Evolutionary conservation across 2,329 filamentous ascomycete species (phyloP).

Genomic region (Diatrype stigma): DNA sequence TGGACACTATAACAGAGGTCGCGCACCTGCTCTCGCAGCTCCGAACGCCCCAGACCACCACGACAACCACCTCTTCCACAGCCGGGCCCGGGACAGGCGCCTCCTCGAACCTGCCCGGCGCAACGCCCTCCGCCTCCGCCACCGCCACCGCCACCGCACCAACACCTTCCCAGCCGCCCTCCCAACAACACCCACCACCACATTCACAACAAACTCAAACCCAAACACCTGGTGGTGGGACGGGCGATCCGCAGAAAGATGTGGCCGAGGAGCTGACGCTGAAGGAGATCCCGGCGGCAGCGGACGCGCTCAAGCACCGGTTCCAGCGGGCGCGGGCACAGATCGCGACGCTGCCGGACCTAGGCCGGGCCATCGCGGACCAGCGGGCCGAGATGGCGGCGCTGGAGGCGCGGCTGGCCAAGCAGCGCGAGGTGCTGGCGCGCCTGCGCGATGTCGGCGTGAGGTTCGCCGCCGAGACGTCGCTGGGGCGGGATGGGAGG

Average conservation of each 20-base stretch:
- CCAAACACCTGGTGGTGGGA: conserved; percentile 28
- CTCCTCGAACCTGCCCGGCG: conserved; percentile 17
- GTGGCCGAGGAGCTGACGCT: conserved; percentile 40
- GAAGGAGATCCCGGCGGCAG: conserved; percentile 76
- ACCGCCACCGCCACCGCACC: conserved; percentile 7
- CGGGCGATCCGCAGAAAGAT: conserved; percentile 21
- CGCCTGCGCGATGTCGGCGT: conserved; percentile 48
- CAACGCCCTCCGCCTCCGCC: conserved; percentile 20
- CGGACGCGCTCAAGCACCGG: conserved; percentile 76
- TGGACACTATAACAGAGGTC: conserved; percentile 82
- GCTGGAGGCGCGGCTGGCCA: conserved; percentile 59
- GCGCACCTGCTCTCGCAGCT: conserved; percentile 74
- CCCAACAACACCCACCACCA: conserved; percentile 13
- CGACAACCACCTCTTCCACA: conserved; percentile 11
- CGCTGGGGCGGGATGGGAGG: conserved; percentile 28
- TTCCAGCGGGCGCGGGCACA: conserved; percentile 72
- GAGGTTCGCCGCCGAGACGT: conserved; percentile 38
- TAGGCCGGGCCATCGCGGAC: conserved; percentile 61
- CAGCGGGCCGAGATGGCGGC: conserved; percentile 67
- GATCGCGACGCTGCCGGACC: conserved; percentile 64
- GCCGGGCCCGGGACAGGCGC: background rate
- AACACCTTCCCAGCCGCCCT: conserved; percentile 17
- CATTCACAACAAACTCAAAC: conserved; percentile 23
- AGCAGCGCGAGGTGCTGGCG: conserved; percentile 57
- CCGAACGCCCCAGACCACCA: conserved; percentile 40